Conservation (phyloP, 2,329 filamentous ascomycete genomes). For the Gremmenia infestans region DNA sequence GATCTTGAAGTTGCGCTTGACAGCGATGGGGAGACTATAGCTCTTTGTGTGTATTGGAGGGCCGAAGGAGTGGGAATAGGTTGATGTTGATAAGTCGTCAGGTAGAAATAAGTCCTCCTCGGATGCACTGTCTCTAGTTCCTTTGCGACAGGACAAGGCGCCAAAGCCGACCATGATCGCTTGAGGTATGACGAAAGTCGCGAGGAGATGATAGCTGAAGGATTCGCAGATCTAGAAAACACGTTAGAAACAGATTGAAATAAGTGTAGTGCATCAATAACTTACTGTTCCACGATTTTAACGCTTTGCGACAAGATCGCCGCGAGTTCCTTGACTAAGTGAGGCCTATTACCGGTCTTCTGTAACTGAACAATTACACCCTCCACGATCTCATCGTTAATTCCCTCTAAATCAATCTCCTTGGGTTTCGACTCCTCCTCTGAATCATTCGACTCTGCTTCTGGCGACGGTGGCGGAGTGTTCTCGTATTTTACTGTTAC, state of each 20-base stretch:
- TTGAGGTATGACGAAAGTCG: slow-evolving; percentile 86
- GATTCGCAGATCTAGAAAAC: slow-evolving; percentile 77
- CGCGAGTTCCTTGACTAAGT: slow-evolving; percentile 91
- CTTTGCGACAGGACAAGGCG: slow-evolving; percentile 86
- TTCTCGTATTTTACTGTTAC: slow-evolving; percentile 51
- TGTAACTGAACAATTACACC: slow-evolving; percentile 84
- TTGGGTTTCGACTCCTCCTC: slow-evolving; percentile 40
- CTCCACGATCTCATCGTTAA: slow-evolving; percentile 94
- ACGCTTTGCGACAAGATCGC: slow-evolving; percentile 71
- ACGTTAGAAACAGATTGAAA: slow-evolving; percentile 23
- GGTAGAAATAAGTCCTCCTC: slow-evolving; percentile 91
- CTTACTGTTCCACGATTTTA: slow-evolving; percentile 87
- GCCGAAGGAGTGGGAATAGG: slow-evolving; percentile 65
- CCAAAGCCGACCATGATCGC: slow-evolving; percentile 71
- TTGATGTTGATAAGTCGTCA: slow-evolving; percentile 82
- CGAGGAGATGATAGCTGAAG: slow-evolving; percentile 90
- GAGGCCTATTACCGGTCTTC: slow-evolving; percentile 84
- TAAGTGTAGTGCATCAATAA: slow-evolving; percentile 25
- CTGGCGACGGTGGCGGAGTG: slow-evolving; percentile 76
- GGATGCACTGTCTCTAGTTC: slow-evolving; percentile 90
- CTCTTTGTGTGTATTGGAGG: slow-evolving; percentile 44
- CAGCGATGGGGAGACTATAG: slow-evolving; percentile 78
- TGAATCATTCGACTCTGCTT: slow-evolving; percentile 37
- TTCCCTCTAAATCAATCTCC: slow-evolving; percentile 73
- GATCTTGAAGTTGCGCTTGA: slow-evolving; percentile 64